phyloP scores from a whole-genome alignment of 352 stramenopile species.

The Globisporangium rhizosaccharum region DNA sequence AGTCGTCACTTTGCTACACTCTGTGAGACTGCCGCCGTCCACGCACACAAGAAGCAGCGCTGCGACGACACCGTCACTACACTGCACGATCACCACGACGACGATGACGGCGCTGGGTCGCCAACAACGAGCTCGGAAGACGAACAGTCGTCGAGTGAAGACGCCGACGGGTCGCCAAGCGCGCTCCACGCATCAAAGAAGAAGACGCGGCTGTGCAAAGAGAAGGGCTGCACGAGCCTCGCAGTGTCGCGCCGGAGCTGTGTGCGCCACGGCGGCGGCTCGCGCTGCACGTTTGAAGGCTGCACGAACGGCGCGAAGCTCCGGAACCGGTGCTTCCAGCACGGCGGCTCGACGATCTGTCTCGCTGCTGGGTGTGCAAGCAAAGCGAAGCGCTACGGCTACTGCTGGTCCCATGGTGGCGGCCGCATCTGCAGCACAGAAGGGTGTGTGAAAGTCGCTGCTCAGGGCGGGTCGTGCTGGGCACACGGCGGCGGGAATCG shows the following conservation, averaged over 20 bases:
- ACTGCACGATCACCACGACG: conserved; percentile 1
- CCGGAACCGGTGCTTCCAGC: conserved; percentile 37
- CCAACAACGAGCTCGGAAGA: conserved; percentile 8
- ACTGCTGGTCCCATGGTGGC: conserved; percentile 36
- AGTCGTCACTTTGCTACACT: not conserved
- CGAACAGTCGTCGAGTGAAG: conserved; percentile 15
- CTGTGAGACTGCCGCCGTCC: not conserved
- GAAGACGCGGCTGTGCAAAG: conserved; percentile 35
- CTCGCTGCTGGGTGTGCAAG: conserved; percentile 23
- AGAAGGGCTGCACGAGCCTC: conserved; percentile 26
- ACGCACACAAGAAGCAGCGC: not conserved
- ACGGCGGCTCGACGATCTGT: conserved; percentile 33
- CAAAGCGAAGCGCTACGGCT: conserved; percentile 37
- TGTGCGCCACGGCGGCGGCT: conserved; percentile 33
- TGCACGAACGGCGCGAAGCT: conserved; percentile 38
- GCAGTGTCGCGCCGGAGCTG: conserved; percentile 32
- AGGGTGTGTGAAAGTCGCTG: conserved; percentile 35
- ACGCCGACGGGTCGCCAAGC: conserved; percentile 8
- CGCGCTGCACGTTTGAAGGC: conserved; percentile 26
- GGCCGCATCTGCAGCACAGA: conserved; percentile 32
- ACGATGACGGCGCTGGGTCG: conserved; percentile 19
- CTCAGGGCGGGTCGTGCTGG: conserved; percentile 31
- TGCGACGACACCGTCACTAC: not conserved
- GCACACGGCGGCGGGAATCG: conserved; percentile 39
- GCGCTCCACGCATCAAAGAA: conserved; percentile 23